Evolutionary conservation across 2,329 filamentous ascomycete genomes (phyloP), one percentile per base, ranked within the genome.

Genomic region (Beauveria sp.): DNA sequence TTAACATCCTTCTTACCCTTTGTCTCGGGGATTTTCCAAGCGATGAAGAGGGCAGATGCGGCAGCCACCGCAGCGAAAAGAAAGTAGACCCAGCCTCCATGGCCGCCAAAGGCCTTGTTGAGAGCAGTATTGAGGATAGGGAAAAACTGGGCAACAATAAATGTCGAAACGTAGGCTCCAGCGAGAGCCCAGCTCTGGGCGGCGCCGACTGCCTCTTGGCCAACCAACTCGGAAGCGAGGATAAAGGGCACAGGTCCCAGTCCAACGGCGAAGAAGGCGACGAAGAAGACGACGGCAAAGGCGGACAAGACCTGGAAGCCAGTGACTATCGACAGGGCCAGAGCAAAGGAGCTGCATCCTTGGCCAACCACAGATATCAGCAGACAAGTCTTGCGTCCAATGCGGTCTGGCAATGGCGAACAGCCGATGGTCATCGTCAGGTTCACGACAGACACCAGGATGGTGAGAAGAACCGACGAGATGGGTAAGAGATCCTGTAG

Each of bases 171-270:
- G 80, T 96, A 98, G 73, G 95, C 98, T 16, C 90, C 88, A 1
- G 86, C 91, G 26, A 98, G 76, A 0, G 88, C 90, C 83, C 92
- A 96, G 62, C 89, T 93, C 73, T 99, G 95, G 0, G 91, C 89
- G 0, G 93, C 91, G 1, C 93, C 93, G 0, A 97, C 92, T 0
- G 93, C 95, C 71, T 96, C 91, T 14, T 91, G 88, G 0, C 88
- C 89, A 1, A 98, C 95, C 3, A 98, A 83, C 74, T 98, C 95
- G 1, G 90, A 93, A 0, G 93, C 88, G 52, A 99, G 82, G 66
- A 98, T 96, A 74, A 98, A 99, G 0, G 95, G 95, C 0, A 99
- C 91, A 0, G 95, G 95, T 0, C 95, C 95, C 0, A 99, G 82
- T 0, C 95, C 95, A 16, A 96, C 83, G 0, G 90, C 95, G 68